Conservation (phyloP, 2,329 filamentous ascomycete genomes). For the Aspergillus flavus region DNA sequence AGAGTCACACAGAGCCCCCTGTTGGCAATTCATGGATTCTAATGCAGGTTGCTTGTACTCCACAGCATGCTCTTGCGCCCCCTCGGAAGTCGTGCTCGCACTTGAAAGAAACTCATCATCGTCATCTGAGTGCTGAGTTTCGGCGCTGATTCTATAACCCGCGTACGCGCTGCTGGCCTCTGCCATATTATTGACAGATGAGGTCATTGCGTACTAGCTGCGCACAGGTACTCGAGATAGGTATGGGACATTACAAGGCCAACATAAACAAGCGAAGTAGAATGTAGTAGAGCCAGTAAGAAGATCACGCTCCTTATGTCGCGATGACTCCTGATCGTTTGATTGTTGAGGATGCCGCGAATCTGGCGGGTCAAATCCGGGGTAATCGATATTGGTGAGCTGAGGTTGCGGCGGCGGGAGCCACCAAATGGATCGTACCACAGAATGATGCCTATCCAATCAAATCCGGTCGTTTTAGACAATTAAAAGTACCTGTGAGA, state of each 20-base stretch:
- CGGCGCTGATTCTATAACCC: slow-evolving; percentile 26
- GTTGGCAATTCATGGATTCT: slow-evolving; percentile 6
- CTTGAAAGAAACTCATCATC: slow-evolving; percentile 34
- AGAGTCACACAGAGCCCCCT: neutral
- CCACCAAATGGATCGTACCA: slow-evolving; percentile 14
- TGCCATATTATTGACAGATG: slow-evolving; percentile 25
- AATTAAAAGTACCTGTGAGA: neutral
- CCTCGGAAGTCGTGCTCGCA: slow-evolving; percentile 27
- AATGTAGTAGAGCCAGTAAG: neutral
- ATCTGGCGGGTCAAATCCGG: slow-evolving; percentile 17
- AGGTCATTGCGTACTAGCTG: slow-evolving; percentile 8
- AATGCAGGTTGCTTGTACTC: slow-evolving; percentile 13
- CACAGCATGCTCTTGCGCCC: slow-evolving; percentile 18
- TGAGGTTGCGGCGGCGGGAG: slow-evolving; percentile 14
- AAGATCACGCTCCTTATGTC: slow-evolving; percentile 9
- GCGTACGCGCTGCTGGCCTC: slow-evolving; percentile 26
- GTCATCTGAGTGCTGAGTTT: slow-evolving; percentile 32
- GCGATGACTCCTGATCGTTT: slow-evolving; percentile 2
- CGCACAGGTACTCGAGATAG: neutral
- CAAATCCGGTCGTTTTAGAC: neutral
- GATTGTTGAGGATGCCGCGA: slow-evolving; percentile 5
- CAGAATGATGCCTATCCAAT: neutral
- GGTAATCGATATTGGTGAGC: slow-evolving; percentile 6
- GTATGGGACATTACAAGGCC: slow-evolving; percentile 4
- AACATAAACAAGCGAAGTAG: neutral